These are phyloP conservation scores for Remersonia thermophila DNA, from an alignment of 2,329 filamentous ascomycete species.

Conservation along the genomic window DNA sequence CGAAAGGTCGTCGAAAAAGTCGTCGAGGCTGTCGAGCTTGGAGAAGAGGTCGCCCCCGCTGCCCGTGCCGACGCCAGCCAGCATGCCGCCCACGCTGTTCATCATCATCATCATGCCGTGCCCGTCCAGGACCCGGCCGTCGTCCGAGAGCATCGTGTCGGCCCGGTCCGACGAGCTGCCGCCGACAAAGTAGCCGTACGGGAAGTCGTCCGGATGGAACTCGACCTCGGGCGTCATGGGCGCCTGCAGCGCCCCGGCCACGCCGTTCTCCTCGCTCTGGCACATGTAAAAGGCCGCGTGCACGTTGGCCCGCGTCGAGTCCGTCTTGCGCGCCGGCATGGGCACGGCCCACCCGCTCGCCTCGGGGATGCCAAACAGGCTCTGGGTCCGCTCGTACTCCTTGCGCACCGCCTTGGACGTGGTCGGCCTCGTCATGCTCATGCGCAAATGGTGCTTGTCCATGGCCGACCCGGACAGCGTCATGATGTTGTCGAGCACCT, in stretches of 20 bases:
- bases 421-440: constrained; percentile 83
- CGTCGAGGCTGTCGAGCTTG: constrained; percentile 66
- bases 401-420: constrained; percentile 79
- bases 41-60: constrained; percentile 58
- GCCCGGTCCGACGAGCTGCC: constrained; percentile 46
- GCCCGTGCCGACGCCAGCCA: no score
- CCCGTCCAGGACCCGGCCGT: constrained; percentile 38
- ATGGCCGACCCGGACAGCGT: constrained; percentile 83
- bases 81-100: constrained; percentile 53
- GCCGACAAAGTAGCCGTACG: constrained; percentile 64
- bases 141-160: constrained; percentile 88
- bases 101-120: no score
- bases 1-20: constrained; percentile 64
- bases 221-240: constrained; percentile 75
- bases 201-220: constrained; percentile 83
- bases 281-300: constrained; percentile 95
- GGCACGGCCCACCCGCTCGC: constrained; percentile 94
- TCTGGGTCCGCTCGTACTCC: constrained; percentile 89
- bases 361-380: constrained; percentile 91
- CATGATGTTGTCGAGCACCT: constrained; percentile 90
- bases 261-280: constrained; percentile 49
- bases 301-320: constrained; percentile 77
- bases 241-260: constrained; percentile 41
- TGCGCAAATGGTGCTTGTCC: constrained; percentile 86
- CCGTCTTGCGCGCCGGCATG: constrained; percentile 79